A percentile compares a stretch with the other conserved stretches of the same genome.
Conservation (phyloP, 148 eudicot species). For the Rheum nobile region DNA sequence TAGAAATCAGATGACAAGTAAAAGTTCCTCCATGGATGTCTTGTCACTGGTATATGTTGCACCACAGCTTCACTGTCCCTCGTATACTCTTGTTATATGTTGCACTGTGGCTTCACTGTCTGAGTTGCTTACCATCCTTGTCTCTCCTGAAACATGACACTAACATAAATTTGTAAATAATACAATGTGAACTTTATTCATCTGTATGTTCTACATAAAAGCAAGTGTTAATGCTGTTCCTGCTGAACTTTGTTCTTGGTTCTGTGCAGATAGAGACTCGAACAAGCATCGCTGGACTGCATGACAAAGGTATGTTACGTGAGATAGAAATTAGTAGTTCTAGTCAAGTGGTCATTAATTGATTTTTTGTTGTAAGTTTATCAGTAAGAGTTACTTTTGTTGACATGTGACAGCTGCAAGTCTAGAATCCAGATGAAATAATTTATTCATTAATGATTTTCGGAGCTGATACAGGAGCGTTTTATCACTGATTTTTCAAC, state of each 20-base stretch:
- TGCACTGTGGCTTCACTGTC: neutral
- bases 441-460: neutral
- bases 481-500: neutral
- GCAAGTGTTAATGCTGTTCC: neutral
- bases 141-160: neutral
- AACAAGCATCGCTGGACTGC: constrained; percentile 55
- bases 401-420: neutral
- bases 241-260: constrained; percentile 4
- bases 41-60: neutral
- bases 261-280: constrained; percentile 49
- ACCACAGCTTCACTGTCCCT: neutral
- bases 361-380: neutral
- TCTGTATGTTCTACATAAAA: neutral
- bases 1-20: neutral
- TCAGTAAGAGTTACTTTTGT: neutral
- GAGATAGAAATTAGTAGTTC: neutral
- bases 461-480: neutral
- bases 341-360: neutral
- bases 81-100: neutral
- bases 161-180: neutral
- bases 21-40: neutral
- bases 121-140: too few relatives aligned
- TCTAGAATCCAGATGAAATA: neutral
- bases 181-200: neutral
- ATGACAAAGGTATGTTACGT: constrained; percentile 63